Percentiles rank a stretch among this genome's conserved stretches.
Conservation (phyloP, 768 basidiomycete species). For the Dioszegia hungarica region DNA sequence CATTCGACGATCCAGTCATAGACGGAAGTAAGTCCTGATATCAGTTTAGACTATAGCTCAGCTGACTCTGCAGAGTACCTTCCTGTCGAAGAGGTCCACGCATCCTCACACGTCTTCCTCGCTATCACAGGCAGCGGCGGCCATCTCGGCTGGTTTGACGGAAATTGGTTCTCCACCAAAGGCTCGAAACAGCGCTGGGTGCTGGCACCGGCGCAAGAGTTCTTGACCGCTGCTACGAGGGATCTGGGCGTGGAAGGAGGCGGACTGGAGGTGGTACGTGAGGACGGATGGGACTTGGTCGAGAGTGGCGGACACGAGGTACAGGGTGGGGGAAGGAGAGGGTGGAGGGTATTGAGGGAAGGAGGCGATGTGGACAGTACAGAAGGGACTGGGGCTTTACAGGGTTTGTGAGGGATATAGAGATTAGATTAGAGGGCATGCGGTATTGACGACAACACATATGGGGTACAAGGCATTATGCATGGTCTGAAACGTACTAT, state of each 20-base stretch:
- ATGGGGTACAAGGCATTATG: background rate
- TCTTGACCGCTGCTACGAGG: slow-evolving; percentile 24
- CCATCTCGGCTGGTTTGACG: slow-evolving; percentile 49
- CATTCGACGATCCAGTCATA: slow-evolving; percentile 50
- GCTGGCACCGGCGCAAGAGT: slow-evolving; percentile 36
- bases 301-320: slow-evolving; percentile 14
- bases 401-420: slow-evolving; percentile 24
- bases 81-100: slow-evolving; percentile 32
- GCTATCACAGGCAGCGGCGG: slow-evolving; percentile 47
- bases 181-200: slow-evolving; percentile 40
- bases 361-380: slow-evolving; percentile 19
- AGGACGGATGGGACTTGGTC: slow-evolving; percentile 31
- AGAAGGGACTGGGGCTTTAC: slow-evolving; percentile 28
- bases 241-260: slow-evolving; percentile 17
- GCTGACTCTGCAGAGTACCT: slow-evolving; percentile 14
- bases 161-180: slow-evolving; percentile 10
- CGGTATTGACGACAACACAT: background rate
- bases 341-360: slow-evolving; percentile 36
- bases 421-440: no score
- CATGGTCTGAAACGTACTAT: background rate
- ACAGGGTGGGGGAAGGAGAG: slow-evolving; percentile 14
- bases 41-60: background rate
- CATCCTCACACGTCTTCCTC: slow-evolving; percentile 40
- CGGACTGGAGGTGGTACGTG: slow-evolving; percentile 1
- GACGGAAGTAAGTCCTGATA: slow-evolving; percentile 31